These are phyloP conservation scores for Alloascoidea africana DNA, from an alignment of 805 yeast species.

Conservation along the genomic window DNA sequence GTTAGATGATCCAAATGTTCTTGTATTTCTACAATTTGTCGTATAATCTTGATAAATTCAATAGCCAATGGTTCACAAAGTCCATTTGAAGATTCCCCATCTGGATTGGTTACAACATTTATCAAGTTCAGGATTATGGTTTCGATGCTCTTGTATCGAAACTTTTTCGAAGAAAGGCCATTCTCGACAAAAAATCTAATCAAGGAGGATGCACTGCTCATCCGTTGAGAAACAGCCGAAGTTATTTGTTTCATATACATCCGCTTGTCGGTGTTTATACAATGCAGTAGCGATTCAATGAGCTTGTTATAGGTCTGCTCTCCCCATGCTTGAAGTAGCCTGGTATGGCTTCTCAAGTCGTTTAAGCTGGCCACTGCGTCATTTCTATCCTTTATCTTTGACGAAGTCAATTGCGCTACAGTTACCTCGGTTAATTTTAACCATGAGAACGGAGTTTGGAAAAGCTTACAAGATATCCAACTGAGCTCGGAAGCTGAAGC, in stretches of 20 bases:
- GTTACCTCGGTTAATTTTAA: too few relatives aligned
- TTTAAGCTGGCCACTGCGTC: background rate
- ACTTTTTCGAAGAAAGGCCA: background rate
- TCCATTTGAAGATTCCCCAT: background rate
- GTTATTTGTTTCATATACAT: background rate
- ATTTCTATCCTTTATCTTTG: constrained; percentile 1
- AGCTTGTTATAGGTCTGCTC: background rate
- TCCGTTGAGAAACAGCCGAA: background rate
- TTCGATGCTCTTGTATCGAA: background rate
- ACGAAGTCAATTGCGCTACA: background rate
- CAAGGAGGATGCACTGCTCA: background rate
- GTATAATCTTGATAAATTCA: background rate
- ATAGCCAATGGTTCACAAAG: background rate
- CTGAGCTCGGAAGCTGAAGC: background rate
- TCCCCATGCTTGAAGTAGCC: background rate
- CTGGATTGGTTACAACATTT: background rate
- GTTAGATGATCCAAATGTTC: background rate
- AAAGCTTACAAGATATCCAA: background rate
- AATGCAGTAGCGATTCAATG: background rate
- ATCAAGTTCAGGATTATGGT: background rate
- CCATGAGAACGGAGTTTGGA: background rate
- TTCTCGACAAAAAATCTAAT: background rate
- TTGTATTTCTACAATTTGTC: background rate
- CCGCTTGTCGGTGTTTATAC: background rate
- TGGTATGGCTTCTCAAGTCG: background rate